Evolutionary conservation across 2,329 filamentous ascomycete genomes (phyloP).

Genomic region (Fusarium nelsonii): DNA sequence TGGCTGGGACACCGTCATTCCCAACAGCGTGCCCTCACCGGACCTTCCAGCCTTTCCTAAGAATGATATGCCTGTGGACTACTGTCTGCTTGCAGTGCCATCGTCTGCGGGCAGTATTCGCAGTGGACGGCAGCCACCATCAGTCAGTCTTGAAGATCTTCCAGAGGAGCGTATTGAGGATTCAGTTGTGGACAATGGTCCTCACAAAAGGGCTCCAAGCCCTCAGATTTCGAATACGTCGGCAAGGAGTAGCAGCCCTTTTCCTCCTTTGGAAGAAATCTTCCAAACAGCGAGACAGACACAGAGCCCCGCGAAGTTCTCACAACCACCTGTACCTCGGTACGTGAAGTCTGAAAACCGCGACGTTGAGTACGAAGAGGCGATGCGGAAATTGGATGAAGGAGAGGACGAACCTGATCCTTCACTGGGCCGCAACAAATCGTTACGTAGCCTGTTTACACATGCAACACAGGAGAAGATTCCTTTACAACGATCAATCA

Average conservation of each 20-base stretch:
- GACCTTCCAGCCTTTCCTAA: conserved; percentile 29
- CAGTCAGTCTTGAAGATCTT: conserved; percentile 52
- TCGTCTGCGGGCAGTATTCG: conserved; percentile 55
- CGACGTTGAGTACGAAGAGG: conserved; percentile 59
- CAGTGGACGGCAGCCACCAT: conserved; percentile 65
- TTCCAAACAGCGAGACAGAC: conserved; percentile 57
- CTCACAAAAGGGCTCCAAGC: conserved; percentile 29
- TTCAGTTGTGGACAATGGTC: conserved; percentile 35
- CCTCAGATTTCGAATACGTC: conserved; percentile 36
- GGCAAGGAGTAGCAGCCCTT: conserved; percentile 51
- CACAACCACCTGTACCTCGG: conserved; percentile 44
- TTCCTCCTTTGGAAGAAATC: conserved; percentile 55
- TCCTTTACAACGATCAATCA: conserved; percentile 10
- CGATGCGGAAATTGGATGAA: conserved; percentile 58
- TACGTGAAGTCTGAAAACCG: conserved; percentile 44
- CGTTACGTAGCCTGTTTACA: conserved; percentile 49
- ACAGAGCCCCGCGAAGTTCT: conserved; percentile 51
- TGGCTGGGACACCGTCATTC: conserved; percentile 40
- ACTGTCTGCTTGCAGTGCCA: conserved; percentile 28
- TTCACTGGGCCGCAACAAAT: conserved; percentile 44
- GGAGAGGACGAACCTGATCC: conserved; percentile 48
- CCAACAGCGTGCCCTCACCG: conserved; percentile 40
- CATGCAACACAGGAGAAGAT: conserved; percentile 48
- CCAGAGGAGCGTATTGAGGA: conserved; percentile 42
- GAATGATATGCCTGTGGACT: conserved; percentile 6